phyloP scores from a whole-genome alignment of 352 stramenopile genomes.

The Phytophthora nicotianae region DNA sequence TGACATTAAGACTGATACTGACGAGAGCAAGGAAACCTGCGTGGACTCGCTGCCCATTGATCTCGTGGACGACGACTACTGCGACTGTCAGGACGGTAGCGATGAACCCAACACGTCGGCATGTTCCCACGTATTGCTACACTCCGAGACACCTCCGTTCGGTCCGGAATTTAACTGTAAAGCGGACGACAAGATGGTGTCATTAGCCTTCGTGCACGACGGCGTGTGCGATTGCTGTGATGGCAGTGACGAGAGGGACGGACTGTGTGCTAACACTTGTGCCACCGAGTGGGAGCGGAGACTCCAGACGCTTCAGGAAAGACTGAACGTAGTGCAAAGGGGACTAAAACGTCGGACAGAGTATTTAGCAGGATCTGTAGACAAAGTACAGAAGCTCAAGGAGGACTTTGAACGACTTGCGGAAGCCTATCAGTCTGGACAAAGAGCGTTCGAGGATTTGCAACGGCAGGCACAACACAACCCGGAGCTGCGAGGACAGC shows the following conservation, averaged over 20 bases:
- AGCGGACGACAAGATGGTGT: slow-evolving; percentile 38
- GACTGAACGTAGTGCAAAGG: slow-evolving; percentile 29
- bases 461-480: slow-evolving; percentile 30
- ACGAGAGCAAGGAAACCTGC: slow-evolving; percentile 23
- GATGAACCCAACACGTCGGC: slow-evolving; percentile 91
- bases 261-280: slow-evolving; percentile 55
- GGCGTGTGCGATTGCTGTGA: slow-evolving; percentile 99
- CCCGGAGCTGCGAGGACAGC: slow-evolving; percentile 36
- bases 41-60: slow-evolving; percentile 38
- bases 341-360: slow-evolving; percentile 26
- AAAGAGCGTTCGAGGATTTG: slow-evolving; percentile 36
- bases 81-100: slow-evolving; percentile 91
- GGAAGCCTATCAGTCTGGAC: slow-evolving; percentile 26
- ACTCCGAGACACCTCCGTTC: slow-evolving; percentile 9
- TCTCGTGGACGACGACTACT: slow-evolving; percentile 93
- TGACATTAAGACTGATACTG: neutral
- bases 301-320: slow-evolving; percentile 25
- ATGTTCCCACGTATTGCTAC: slow-evolving; percentile 55
- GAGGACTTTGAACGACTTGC: slow-evolving; percentile 37
- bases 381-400: slow-evolving; percentile 33
- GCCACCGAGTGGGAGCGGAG: slow-evolving; percentile 19
- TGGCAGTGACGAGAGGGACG: slow-evolving; percentile 89
- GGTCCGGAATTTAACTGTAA: slow-evolving; percentile 45
- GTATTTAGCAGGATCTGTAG: slow-evolving; percentile 32
- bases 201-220: slow-evolving; percentile 83